Base-by-base conservation (phyloP, 768 basidiomycete genomes). In the Lactifluus hygrophoroides region DNA sequence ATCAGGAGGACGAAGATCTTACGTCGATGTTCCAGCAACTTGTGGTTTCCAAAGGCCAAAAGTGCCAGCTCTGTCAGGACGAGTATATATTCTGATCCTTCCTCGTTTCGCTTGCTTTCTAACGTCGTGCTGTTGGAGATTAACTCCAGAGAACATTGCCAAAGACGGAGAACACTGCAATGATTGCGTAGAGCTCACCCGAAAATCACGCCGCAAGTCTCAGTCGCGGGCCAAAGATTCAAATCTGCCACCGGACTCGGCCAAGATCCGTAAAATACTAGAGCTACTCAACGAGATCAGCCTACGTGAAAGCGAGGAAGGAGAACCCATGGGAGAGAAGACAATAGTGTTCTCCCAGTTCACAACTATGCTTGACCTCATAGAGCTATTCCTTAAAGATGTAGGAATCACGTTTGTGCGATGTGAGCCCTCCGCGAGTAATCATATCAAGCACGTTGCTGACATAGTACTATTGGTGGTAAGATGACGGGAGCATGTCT, bases 281-380 rank as follows among this genome's bases (percentile, higher is more conserved):
- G 78, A 86, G 65, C 70, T 97, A 10, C 73, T 99, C 42, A 65
- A 73, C 11, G 77, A 83, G 17, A 83, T 93, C 52, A 80, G 85
- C 16, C 72, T 76, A 48, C 76, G 81, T 51, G 77, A 81, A 11
- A 71, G 80, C 14, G 69, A 76, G 16, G 71, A 74, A 16, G 61
- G 63, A 28, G 60, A 62, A 28, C 49, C 10, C n/a, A 5, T 44
- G 13, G 43, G 28, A 60, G 92, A 96, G 68, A 99, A 97, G 79
- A 95, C 94, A 0, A 98, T 98, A 62, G 84, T 99, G 21, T 98
- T 97, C 69, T 94, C 91, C 0, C 94, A 96, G 67, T 91, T 91
- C 62, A 97, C 95, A 1, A 77, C 80, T 52, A 84, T 90, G 88
- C 74, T 99, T 60, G 84, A 94, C 69, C 68, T 97, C 56, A 77